These are phyloP conservation scores for Coprinopsis cinerea DNA, from an alignment of 768 basidiomycete species.

Conservation along the genomic window DNA sequence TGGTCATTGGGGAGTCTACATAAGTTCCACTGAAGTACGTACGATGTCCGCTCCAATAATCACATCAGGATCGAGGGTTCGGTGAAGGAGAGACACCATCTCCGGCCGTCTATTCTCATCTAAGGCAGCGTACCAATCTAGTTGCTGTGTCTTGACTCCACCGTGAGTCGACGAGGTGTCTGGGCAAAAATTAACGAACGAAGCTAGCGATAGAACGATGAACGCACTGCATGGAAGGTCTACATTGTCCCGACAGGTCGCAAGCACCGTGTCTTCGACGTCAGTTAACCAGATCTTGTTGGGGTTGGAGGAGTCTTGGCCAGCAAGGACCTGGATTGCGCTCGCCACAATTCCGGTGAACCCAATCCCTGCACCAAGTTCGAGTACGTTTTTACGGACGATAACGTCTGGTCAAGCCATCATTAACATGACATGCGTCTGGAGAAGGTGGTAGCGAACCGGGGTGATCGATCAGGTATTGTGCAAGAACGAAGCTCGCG, in stretches of 20 bases:
- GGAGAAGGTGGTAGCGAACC: conserved; percentile 30
- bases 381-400: conserved; percentile 45
- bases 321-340: conserved; percentile 41
- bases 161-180: conserved; percentile 52
- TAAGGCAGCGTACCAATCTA: conserved; percentile 68
- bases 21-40: conserved; percentile 6
- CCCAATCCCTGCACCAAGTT: conserved; percentile 74
- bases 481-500: conserved; percentile 60
- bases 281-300: conserved; percentile 44
- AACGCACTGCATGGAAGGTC: conserved; percentile 63
- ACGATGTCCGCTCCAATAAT: conserved; percentile 71
- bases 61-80: conserved; percentile 45
- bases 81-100: conserved; percentile 28
- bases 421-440: not conserved
- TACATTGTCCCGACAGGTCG: conserved; percentile 54
- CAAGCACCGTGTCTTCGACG: conserved; percentile 55
- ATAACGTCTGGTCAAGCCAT: conserved; percentile 40
- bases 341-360: conserved; percentile 64
- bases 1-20: not conserved
- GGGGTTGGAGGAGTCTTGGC: not conserved
- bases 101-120: conserved; percentile 22
- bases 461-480: conserved; percentile 52
- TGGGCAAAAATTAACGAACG: conserved; percentile 21
- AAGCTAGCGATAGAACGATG: conserved; percentile 22
- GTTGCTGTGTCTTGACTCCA: conserved; percentile 33